Evolutionary conservation across 192 early-diverging fungal species (phyloP).

Genomic region (Rhizophagus sp.): DNA sequence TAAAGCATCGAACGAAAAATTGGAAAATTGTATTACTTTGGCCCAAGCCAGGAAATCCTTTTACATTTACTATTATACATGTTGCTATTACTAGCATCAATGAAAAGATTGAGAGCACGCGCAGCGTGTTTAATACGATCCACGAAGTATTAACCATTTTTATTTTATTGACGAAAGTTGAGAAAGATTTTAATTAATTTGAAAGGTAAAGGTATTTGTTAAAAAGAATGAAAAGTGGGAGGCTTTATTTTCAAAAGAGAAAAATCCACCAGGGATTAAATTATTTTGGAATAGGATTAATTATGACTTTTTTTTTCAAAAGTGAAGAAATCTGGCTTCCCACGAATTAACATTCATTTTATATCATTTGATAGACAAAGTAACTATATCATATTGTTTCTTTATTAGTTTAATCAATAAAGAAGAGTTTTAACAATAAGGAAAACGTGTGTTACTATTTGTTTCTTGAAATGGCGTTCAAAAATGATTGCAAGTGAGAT

Average conservation of each 20-base stretch:
- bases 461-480: no score
- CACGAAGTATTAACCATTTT: not conserved
- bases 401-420: no score
- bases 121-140: constrained; percentile 18
- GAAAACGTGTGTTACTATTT: no score
- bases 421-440: no score
- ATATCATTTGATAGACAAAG: not conserved
- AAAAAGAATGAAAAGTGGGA: not conserved
- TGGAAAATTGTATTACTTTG: constrained; percentile 30
- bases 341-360: not conserved
- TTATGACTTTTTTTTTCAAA: not conserved
- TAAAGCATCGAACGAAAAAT: constrained; percentile 21
- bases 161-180: no score
- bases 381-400: no score
- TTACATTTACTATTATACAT: constrained; percentile 26
- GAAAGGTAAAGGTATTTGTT: no score
- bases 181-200: no score
- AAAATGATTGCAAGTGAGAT: no score
- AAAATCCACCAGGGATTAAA: not conserved
- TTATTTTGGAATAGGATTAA: not conserved
- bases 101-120: constrained; percentile 24
- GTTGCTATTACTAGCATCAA: constrained; percentile 26
- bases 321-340: not conserved
- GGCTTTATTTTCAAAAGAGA: not conserved
- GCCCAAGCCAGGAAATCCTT: constrained; percentile 26